A percentile compares a stretch with the other conserved stretches of the same genome.
phyloP scores from a whole-genome alignment of 2,329 filamentous ascomycete genomes.

The Magnaporthales sp. region DNA sequence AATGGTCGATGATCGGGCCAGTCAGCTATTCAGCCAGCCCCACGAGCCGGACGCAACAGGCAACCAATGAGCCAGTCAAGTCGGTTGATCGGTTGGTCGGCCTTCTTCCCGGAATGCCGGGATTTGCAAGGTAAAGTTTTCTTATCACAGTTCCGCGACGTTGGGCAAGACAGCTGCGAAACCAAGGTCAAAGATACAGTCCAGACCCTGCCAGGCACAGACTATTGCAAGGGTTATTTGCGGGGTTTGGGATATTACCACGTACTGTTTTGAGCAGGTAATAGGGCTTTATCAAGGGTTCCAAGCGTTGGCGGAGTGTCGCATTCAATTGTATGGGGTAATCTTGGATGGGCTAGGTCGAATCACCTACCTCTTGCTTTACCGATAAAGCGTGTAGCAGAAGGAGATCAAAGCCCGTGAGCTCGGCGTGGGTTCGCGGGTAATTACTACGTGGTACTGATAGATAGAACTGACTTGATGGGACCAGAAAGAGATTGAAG shows the following conservation, averaged over 20 bases:
- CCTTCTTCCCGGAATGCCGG: background rate
- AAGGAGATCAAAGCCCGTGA: background rate
- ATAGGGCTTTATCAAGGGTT: background rate
- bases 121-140: background rate
- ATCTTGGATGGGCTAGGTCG: too few species aligned
- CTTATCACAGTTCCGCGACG: background rate
- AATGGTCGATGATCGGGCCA: background rate
- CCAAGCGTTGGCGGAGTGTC: background rate
- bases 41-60: background rate
- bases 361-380: background rate
- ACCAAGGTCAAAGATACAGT: background rate
- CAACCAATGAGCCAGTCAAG: background rate
- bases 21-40: background rate
- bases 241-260: background rate
- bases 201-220: background rate
- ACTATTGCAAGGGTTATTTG: background rate
- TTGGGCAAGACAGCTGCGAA: background rate
- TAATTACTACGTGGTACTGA: background rate
- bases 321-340: background rate
- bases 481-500: background rate
- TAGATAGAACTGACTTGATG: background rate
- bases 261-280: background rate
- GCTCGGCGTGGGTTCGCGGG: background rate
- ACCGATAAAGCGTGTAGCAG: background rate
- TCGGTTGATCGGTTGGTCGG: background rate